Evolutionary conservation across 164 flowering plant genomes (phyloP).

Genomic region (Liriodendron chinense): DNA sequence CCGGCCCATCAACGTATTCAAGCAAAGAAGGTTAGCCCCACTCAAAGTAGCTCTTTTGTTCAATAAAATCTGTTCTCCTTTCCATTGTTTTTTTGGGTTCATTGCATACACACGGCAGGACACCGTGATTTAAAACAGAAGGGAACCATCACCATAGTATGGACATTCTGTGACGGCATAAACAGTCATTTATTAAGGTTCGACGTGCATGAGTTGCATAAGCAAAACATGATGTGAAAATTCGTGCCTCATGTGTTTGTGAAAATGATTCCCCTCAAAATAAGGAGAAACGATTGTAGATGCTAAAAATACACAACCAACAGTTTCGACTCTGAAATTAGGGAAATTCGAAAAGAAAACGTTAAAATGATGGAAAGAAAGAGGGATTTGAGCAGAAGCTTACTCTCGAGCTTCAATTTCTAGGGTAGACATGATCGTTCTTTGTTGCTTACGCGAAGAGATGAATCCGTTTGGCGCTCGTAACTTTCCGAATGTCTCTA

Average conservation of each 20-base stretch:
- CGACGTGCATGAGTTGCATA: no score
- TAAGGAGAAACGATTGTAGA: neutral
- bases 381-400: constrained; percentile 11
- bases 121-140: no score
- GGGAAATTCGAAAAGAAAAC: neutral
- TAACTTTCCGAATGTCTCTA: no score
- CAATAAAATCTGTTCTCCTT: no score
- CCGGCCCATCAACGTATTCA: no score
- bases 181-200: no score
- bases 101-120: no score
- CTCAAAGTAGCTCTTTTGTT: no score
- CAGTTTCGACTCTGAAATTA: neutral
- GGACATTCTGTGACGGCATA: no score
- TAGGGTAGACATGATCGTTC: constrained; percentile 52
- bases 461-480: neutral
- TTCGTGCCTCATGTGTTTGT: neutral
- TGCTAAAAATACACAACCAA: neutral
- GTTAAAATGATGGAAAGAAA: neutral
- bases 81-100: no score
- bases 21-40: no score
- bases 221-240: neutral
- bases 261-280: neutral
- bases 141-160: no score
- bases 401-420: constrained; percentile 97
- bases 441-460: neutral